Evolutionary conservation across 257 asterid genomes (phyloP).

Genomic region (Nicotiana otophora): DNA sequence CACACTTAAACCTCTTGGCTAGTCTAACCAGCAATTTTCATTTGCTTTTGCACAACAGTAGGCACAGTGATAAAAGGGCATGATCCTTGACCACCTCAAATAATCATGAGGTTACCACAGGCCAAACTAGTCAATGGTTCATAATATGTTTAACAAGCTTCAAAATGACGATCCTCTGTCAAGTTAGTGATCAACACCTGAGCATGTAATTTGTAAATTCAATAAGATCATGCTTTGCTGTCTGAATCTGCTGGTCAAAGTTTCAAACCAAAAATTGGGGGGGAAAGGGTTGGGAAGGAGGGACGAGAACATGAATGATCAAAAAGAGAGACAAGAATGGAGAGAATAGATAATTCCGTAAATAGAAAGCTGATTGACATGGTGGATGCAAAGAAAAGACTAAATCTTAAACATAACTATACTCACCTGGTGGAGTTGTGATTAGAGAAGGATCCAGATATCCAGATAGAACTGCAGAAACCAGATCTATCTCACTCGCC

Average conservation of each 20-base stretch:
- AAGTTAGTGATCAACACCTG: neutral
- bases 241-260: neutral
- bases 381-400: neutral
- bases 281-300: neutral
- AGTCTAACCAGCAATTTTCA: neutral
- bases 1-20: neutral
- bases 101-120: neutral
- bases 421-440: constrained; percentile 68
- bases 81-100: neutral
- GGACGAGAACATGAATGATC: neutral
- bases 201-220: neutral
- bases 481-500: constrained; percentile 67
- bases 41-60: neutral
- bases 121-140: neutral
- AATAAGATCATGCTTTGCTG: neutral
- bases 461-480: constrained; percentile 72
- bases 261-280: neutral
- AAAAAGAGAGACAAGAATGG: neutral
- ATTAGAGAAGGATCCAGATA: constrained; percentile 61
- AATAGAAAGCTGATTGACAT: neutral
- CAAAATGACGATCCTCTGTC: neutral
- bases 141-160: neutral
- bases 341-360: neutral
- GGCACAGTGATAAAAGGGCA: constrained; percentile 1
- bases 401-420: neutral